Percentiles rank a stretch among this genome's conserved stretches.
These are phyloP conservation scores for Colletotrichum neosansevieriae DNA, from an alignment of 2,329 filamentous ascomycete species.

Conservation along the genomic window DNA sequence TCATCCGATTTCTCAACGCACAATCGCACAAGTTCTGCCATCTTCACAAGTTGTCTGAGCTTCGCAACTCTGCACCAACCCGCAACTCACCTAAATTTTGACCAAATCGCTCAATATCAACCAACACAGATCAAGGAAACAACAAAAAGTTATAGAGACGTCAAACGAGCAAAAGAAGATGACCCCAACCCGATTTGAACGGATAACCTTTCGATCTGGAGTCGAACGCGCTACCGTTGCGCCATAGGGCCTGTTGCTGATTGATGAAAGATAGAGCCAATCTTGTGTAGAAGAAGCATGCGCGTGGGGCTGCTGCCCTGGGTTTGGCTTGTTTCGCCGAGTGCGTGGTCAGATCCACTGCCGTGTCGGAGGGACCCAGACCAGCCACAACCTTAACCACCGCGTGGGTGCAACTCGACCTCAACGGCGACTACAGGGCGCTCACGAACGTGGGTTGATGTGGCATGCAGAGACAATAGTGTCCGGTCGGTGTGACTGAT, in stretches of 20 bases:
- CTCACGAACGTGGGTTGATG: neutral
- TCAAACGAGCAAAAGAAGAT: neutral
- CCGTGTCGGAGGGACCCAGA: neutral
- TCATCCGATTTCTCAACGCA: neutral
- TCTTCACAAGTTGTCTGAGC: rapidly evolving
- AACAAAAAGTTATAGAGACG: neutral
- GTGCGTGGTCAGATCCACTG: slow-evolving; percentile 16
- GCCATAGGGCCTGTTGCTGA: slow-evolving; percentile 14
- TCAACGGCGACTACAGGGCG: slow-evolving; percentile 9
- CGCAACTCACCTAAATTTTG: neutral
- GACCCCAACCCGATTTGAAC: slow-evolving; percentile 40
- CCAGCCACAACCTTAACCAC: slow-evolving; percentile 10
- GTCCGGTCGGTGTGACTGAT: neutral
- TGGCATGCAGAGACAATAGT: neutral
- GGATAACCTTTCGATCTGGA: slow-evolving; percentile 41
- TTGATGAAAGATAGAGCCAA: rapidly evolving
- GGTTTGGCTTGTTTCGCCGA: too few relatives aligned
- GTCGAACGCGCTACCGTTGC: slow-evolving; percentile 40
- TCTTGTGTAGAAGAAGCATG: neutral
- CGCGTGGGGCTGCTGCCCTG: too few relatives aligned
- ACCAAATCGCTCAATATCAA: neutral
- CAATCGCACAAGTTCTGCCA: neutral
- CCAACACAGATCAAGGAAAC: neutral
- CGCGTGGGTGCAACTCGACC: slow-evolving; percentile 22
- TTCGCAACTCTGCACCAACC: neutral